Evolutionary conservation across 768 basidiomycete species (phyloP).

Genomic region (Pleurotus ostreatus): DNA sequence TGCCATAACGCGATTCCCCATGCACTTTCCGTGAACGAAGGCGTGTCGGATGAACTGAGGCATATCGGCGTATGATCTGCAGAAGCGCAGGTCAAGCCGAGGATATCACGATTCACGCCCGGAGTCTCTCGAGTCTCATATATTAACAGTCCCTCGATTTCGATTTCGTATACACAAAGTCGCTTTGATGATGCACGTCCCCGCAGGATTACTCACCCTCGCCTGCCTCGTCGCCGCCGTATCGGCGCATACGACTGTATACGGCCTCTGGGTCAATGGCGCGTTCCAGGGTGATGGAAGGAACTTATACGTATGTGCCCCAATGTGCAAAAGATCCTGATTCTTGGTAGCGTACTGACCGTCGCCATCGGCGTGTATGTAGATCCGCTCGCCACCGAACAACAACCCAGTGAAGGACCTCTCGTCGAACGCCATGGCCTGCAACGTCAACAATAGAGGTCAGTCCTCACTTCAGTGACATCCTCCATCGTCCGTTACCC

Average conservation of each 20-base stretch:
- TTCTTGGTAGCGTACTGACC: not conserved
- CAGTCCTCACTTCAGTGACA: not conserved
- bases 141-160: too few relatives aligned
- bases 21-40: too few relatives aligned
- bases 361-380: not conserved
- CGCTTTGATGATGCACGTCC: not conserved
- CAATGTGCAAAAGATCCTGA: not conserved
- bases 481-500: too few relatives aligned
- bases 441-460: slow-evolving; percentile 31
- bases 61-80: too few relatives aligned
- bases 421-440: slow-evolving; percentile 23
- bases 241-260: slow-evolving; percentile 30
- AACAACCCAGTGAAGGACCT: slow-evolving; percentile 34
- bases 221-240: slow-evolving; percentile 16
- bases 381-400: slow-evolving; percentile 33
- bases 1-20: too few relatives aligned
- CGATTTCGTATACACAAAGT: too few relatives aligned
- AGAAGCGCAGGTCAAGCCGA: too few relatives aligned
- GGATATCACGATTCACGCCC: too few relatives aligned
- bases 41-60: too few relatives aligned
- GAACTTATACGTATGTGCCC: slow-evolving; percentile 22
- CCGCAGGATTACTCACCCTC: not conserved
- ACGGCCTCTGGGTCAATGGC: slow-evolving; percentile 32
- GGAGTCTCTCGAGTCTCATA: too few relatives aligned
- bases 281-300: slow-evolving; percentile 31